Base-by-base conservation (phyloP, 1,284 basidiomycete genomes). In the Trichosporon coremiiforme region DNA sequence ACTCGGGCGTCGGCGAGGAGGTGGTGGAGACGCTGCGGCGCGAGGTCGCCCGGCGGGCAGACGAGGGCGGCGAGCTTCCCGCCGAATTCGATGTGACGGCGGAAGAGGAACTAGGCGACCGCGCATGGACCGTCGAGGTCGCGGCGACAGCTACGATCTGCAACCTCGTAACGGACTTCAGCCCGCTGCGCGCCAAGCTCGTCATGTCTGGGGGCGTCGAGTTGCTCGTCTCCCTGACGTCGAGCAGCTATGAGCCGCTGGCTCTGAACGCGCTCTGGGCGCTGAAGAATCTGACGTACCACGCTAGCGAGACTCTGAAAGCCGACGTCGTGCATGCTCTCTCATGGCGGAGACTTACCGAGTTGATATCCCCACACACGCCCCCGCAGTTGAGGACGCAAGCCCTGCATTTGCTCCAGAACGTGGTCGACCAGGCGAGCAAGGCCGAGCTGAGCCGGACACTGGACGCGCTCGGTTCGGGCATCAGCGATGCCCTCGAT, bases 101-200 rank as follows among this genome's bases (percentile, higher is more conserved):
- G 5, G 75, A 74, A 15, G 64, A 77, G n/a, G 70, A 79, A 45
- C 64, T 81, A 20, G 75, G 77, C 2, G 78, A 88, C 13, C 89
- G 92, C 71, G 91, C 93, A 75, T 84, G 86, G 62, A 85, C 90
- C 12, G 91, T 95, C 31, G 86, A 89, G 64, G 87, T 87, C 45
- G 91, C 91, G 0, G 91, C 92, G 0, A 84, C 92, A 0, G 87
- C 89, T 0, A 90, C 90, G 0, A 86, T 95, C 2, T 93, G 91
- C 79, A 97, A 96, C 79, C 85, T 95, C 35, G 87, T 95, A 3
- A 90, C 89, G 68, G 91, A 95, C 70, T 94, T 93, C 79, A 94
- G 92, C 15, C 94, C 94, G 5, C 80, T 95, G 74, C 86, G 89
- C 70, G 81, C 85, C 89, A 85, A 84, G 7, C 85, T 90, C 68